phyloP scores from a whole-genome alignment of 257 asterid species.

The Solanum medicagineum region DNA sequence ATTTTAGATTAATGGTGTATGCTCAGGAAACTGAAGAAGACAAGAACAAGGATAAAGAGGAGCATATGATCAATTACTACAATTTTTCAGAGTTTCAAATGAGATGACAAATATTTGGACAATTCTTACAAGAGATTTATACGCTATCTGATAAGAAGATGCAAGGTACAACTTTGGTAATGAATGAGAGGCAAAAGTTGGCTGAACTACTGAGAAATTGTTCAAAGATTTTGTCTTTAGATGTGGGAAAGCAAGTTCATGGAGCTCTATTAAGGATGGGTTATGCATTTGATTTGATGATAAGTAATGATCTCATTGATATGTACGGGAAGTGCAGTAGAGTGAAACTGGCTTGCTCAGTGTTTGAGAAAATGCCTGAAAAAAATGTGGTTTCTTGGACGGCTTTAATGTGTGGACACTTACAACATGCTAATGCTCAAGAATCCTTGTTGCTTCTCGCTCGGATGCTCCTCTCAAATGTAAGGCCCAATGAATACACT shows the following conservation, averaged over 20 bases:
- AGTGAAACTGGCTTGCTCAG: slow-evolving; percentile 11
- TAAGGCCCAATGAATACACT: slow-evolving; percentile 44
- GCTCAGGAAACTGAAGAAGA: too few relatives aligned
- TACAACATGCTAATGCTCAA: slow-evolving; percentile 18
- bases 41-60: too few relatives aligned
- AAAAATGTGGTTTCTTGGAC: slow-evolving; percentile 61
- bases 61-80: too few relatives aligned
- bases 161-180: slow-evolving; percentile 4
- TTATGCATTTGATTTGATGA: slow-evolving; percentile 33
- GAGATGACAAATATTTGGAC: background rate
- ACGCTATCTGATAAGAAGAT: background rate
- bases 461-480: slow-evolving; percentile 24
- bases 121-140: background rate
- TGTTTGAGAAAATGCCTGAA: slow-evolving; percentile 52
- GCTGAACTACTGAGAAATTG: slow-evolving; percentile 36
- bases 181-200: slow-evolving; percentile 28
- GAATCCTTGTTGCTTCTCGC: slow-evolving; percentile 28
- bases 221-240: slow-evolving; percentile 19
- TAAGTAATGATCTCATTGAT: slow-evolving; percentile 33
- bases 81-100: background rate
- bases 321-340: slow-evolving; percentile 46
- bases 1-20: too few relatives aligned
- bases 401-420: slow-evolving; percentile 43
- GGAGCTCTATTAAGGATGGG: slow-evolving; percentile 37
- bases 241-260: slow-evolving; percentile 43